A percentile compares a stretch with the other conserved stretches of the same genome.
Evolutionary conservation across 768 basidiomycete species (phyloP).

Genomic region (Mycena filopes): DNA sequence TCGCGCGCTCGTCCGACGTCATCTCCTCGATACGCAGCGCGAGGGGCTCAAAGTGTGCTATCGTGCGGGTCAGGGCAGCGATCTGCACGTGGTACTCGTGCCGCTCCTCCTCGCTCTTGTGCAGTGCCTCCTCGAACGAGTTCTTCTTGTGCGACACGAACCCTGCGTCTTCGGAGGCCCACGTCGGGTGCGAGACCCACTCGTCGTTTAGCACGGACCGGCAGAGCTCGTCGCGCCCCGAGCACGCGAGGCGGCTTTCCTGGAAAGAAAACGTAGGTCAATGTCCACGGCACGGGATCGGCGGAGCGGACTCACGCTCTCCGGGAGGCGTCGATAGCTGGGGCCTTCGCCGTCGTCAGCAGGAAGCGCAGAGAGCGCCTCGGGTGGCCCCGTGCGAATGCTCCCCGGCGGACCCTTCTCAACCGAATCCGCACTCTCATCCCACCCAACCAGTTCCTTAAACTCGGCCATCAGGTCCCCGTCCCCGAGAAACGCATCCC

Average conservation of each 20-base stretch:
- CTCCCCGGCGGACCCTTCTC: constrained; percentile 83
- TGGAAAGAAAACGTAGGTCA: constrained; percentile 41
- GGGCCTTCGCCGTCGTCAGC: constrained; percentile 90
- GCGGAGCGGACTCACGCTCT: constrained; percentile 70
- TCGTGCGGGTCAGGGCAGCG: constrained; percentile 90
- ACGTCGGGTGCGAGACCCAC: constrained; percentile 99
- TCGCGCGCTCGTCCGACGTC: constrained; percentile 84
- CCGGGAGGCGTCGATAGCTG: constrained; percentile 91
- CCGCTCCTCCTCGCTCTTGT: constrained; percentile 97
- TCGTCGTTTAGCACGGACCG: constrained; percentile 96
- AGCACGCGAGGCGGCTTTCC: constrained; percentile 92
- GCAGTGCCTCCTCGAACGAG: constrained; percentile 92
- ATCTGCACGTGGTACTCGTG: constrained; percentile 98
- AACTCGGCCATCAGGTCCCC: constrained; percentile 85
- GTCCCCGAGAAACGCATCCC: constrained; percentile 81
- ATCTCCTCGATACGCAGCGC: constrained; percentile 87
- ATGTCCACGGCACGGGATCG: constrained; percentile 1
- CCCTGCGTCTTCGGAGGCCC: constrained; percentile 96
- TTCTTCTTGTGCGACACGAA: constrained; percentile 98
- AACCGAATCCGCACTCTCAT: constrained; percentile 67
- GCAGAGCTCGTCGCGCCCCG: constrained; percentile 93
- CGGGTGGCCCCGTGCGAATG: constrained; percentile 79
- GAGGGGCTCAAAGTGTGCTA: constrained; percentile 91
- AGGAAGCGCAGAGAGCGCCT: constrained; percentile 80
- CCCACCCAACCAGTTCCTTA: constrained; percentile 86